These are phyloP conservation scores for Verticillium albo-atrum DNA, from an alignment of 2,329 filamentous ascomycete species.

Conservation along the genomic window DNA sequence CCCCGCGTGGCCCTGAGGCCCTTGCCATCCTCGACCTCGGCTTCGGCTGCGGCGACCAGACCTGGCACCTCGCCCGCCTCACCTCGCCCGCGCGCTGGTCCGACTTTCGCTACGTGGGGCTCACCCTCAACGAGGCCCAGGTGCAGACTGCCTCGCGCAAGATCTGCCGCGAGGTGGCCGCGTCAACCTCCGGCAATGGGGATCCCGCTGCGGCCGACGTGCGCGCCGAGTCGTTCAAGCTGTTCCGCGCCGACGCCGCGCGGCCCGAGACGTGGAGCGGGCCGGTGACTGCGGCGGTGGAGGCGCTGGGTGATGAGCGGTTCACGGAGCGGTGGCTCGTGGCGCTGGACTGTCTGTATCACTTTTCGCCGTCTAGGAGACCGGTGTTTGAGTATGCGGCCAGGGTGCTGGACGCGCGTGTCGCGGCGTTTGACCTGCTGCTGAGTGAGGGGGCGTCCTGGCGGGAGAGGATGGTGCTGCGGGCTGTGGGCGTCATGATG, in stretches of 20 bases:
- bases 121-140: constrained; percentile 45
- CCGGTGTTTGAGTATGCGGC: constrained; percentile 38
- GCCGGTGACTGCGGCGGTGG: constrained; percentile 17
- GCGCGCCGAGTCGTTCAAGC: constrained; percentile 18
- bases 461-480: constrained; percentile 26
- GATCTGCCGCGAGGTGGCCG: constrained; percentile 18
- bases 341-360: constrained; percentile 52
- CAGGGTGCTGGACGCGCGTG: constrained; percentile 35
- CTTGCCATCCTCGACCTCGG: constrained; percentile 47
- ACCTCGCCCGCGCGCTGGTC: constrained; percentile 14
- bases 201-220: too few relatives aligned
- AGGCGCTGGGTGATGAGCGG: constrained; percentile 17
- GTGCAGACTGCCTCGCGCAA: constrained; percentile 29
- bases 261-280: constrained; percentile 36
- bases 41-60: constrained; percentile 57
- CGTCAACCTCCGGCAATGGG: background rate
- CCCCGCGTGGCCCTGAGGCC: constrained; percentile 5
- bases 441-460: constrained; percentile 25
- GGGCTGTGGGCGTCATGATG: constrained; percentile 39
- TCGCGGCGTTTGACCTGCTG: constrained; percentile 53
- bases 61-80: constrained; percentile 34
- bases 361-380: constrained; percentile 48
- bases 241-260: constrained; percentile 47
- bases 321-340: constrained; percentile 43
- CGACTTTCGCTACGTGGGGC: constrained; percentile 43